Evolutionary conservation across 805 yeast genomes (phyloP).

Genomic region (Wickerhamia fluorescens): DNA sequence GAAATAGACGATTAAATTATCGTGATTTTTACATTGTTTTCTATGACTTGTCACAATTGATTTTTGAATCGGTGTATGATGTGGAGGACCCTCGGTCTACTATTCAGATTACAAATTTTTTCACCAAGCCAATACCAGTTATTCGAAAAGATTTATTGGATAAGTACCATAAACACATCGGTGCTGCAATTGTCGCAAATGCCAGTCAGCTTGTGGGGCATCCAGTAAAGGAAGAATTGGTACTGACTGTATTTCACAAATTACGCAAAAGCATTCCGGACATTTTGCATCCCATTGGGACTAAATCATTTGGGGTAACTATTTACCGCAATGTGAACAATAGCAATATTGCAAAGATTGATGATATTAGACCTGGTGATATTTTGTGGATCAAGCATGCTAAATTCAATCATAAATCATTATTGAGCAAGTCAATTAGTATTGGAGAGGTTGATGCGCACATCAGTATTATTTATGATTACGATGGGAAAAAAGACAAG

Average conservation of each 20-base stretch:
- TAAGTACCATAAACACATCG: constrained; percentile 42
- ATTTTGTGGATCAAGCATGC: constrained; percentile 71
- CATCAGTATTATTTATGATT: constrained; percentile 60
- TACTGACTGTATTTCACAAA: constrained; percentile 13
- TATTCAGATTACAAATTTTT: constrained; percentile 26
- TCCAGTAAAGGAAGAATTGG: constrained; percentile 24
- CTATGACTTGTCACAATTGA: constrained; percentile 63
- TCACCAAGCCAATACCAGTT: constrained; percentile 35
- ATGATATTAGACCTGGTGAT: constrained; percentile 78
- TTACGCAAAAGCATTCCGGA: constrained; percentile 8
- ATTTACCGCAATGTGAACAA: constrained; percentile 47
- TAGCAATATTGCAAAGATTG: constrained; percentile 40
- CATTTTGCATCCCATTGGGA: constrained; percentile 54
- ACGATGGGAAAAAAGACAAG: constrained; percentile 66
- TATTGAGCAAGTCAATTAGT: constrained; percentile 32
- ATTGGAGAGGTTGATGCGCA: constrained; percentile 39
- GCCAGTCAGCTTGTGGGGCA: constrained; percentile 30
- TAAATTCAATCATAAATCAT: constrained; percentile 61
- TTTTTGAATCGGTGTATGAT: constrained; percentile 53
- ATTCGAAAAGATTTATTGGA: constrained; percentile 43
- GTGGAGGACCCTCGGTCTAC: constrained; percentile 46
- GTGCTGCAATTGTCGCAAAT: constrained; percentile 37
- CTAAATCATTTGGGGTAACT: constrained; percentile 65
- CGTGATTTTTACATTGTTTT: constrained; percentile 68
- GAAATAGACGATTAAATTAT: constrained; percentile 39